Conservation (phyloP, 225 moss, liverwort and hornwort genomes). For the Sphagnum contortum region DNA sequence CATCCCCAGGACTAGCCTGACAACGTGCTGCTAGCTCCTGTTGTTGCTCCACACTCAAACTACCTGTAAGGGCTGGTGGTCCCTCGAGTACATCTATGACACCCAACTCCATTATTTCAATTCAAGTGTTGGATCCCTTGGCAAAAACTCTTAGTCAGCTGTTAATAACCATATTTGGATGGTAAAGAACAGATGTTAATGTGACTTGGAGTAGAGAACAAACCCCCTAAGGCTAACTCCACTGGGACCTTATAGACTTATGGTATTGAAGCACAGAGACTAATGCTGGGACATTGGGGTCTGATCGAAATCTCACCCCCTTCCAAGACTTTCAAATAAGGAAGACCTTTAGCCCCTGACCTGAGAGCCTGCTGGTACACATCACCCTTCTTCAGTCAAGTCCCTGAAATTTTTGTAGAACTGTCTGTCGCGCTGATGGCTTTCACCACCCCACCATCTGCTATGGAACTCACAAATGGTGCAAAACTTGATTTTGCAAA, state of each 20-base stretch:
- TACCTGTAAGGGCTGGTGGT: slow-evolving; percentile 65
- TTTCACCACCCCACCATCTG: slow-evolving; percentile 66
- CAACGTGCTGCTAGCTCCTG: slow-evolving; percentile 36
- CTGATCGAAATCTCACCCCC: slow-evolving; percentile 51
- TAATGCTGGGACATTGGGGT: too few relatives aligned
- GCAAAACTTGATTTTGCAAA: slow-evolving; percentile 61
- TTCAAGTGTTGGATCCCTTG: not conserved
- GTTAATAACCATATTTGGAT: too few relatives aligned
- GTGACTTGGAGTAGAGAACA: too few relatives aligned
- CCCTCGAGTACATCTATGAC: slow-evolving; percentile 80
- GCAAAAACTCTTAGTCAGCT: too few relatives aligned
- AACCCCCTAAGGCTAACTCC: too few relatives aligned
- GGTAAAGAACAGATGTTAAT: too few relatives aligned
- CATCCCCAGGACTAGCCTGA: slow-evolving; percentile 63
- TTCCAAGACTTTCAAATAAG: slow-evolving; percentile 69
- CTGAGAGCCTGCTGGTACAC: slow-evolving; percentile 69
- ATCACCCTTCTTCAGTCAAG: slow-evolving; percentile 89
- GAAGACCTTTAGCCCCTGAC: slow-evolving; percentile 79
- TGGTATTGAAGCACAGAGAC: too few relatives aligned
- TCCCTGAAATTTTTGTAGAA: slow-evolving; percentile 66
- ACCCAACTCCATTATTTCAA: not conserved
- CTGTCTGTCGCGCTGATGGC: slow-evolving; percentile 69
- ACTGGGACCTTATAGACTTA: too few relatives aligned
- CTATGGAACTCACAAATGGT: slow-evolving; percentile 64
- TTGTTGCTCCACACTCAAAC: slow-evolving; percentile 40